Conservation (phyloP, 495 filamentous ascomycete species). For the Annulohypoxylon bovei region DNA sequence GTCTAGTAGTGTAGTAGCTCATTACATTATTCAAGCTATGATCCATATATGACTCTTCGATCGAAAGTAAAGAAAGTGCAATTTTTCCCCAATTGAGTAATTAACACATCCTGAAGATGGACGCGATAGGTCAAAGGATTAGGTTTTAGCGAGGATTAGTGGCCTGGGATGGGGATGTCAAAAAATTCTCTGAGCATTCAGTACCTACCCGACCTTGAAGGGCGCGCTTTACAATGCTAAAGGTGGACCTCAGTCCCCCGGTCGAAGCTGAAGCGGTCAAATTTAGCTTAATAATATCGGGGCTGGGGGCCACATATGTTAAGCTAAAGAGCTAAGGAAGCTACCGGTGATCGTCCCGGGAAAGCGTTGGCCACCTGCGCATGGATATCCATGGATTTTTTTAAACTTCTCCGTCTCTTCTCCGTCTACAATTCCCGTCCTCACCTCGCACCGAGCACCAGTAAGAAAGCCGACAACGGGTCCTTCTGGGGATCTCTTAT, state of each 20-base stretch:
- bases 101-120: conserved; percentile 9
- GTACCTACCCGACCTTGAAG: conserved; percentile 15
- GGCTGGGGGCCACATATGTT: neutral
- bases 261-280: conserved; percentile 27
- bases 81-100: conserved; percentile 32
- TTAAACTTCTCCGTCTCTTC: conserved; percentile 1
- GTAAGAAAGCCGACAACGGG: conserved; percentile 18
- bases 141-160: conserved; percentile 12
- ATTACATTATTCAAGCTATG: conserved; percentile 3
- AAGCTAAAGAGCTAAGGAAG: neutral
- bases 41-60: conserved; percentile 35
- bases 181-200: neutral
- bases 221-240: conserved; percentile 13
- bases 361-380: conserved; percentile 1
- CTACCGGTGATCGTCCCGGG: conserved; percentile 20
- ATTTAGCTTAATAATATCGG: conserved; percentile 5
- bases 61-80: conserved; percentile 10
- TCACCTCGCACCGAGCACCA: neutral
- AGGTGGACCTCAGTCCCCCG: conserved; percentile 14
- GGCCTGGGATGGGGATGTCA: no score
- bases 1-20: neutral
- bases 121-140: conserved; percentile 28
- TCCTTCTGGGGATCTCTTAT: conserved; percentile 4
- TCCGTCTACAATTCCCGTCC: conserved; percentile 13
- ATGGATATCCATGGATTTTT: neutral